Evolutionary conservation across 805 yeast genomes (phyloP).

Genomic region (Candida hungchunana): DNA sequence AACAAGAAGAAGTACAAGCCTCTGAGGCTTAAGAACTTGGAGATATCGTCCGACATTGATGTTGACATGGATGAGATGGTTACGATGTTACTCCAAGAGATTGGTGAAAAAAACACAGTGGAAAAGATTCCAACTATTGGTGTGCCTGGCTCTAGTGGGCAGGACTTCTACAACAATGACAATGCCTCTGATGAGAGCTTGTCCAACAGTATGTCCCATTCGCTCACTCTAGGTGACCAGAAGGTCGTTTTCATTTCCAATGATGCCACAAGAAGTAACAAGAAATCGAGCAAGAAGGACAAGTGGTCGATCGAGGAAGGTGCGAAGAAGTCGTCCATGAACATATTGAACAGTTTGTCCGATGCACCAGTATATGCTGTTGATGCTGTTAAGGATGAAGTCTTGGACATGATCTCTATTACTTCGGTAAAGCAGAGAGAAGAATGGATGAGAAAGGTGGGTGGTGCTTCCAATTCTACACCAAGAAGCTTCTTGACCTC

Average conservation of each 20-base stretch:
- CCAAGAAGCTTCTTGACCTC: conserved; percentile 78
- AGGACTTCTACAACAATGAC: conserved; percentile 20
- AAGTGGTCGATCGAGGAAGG: conserved; percentile 74
- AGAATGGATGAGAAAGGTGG: conserved; percentile 75
- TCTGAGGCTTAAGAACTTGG: conserved; percentile 62
- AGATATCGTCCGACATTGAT: conserved; percentile 62
- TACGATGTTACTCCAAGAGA: conserved; percentile 34
- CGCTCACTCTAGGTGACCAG: conserved; percentile 39
- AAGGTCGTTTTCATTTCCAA: conserved; percentile 67
- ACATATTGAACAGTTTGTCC: conserved; percentile 49
- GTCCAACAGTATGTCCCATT: conserved; percentile 20
- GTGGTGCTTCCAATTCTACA: conserved; percentile 70
- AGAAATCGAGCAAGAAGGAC: conserved; percentile 71
- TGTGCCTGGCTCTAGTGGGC: conserved; percentile 13
- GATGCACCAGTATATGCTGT: conserved; percentile 72
- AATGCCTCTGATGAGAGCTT: conserved; percentile 25
- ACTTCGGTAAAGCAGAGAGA: conserved; percentile 74
- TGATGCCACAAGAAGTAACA: conserved; percentile 74
- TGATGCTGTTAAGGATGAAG: conserved; percentile 76
- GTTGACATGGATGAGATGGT: conserved; percentile 65
- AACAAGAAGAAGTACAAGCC: conserved; percentile 64
- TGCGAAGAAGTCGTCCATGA: conserved; percentile 56
- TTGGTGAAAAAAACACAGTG: conserved; percentile 6
- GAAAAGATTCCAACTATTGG: neutral
- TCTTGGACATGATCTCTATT: conserved; percentile 74